Conservation (phyloP, 257 asterid genomes). For the Primulina eburnea region DNA sequence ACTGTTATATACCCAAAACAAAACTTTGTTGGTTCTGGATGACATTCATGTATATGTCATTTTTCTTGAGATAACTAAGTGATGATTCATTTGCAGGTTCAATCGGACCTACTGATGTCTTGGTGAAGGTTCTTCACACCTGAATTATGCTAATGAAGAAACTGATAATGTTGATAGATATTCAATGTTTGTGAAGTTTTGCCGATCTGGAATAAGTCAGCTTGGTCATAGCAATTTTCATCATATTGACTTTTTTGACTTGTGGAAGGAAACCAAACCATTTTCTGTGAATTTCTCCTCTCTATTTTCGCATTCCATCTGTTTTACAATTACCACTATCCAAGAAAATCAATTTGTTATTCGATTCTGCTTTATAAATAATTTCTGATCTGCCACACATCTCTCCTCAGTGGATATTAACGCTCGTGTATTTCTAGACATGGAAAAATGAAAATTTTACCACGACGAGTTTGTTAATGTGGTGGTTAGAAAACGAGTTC, state of each 20-base stretch:
- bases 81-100: conserved; percentile 43
- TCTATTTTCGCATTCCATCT: conserved; percentile 1
- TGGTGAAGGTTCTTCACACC: conserved; percentile 29
- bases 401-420: conserved; percentile 7
- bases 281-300: conserved; percentile 57
- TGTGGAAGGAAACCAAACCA: conserved; percentile 67
- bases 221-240: conserved; percentile 51
- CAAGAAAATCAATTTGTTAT: conserved; percentile 4
- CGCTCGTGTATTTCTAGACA: not conserved
- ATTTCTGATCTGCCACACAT: conserved; percentile 11
- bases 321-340: conserved; percentile 16
- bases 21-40: too few relatives aligned
- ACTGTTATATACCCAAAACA: too few relatives aligned
- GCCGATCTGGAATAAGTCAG: conserved; percentile 63
- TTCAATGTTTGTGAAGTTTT: conserved; percentile 56
- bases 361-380: conserved; percentile 9
- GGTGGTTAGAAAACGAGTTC: not conserved
- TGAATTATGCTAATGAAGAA: conserved; percentile 22
- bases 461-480: not conserved
- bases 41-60: too few relatives aligned
- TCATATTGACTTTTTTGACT: conserved; percentile 44
- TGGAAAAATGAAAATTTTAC: not conserved
- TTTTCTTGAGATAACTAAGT: too few relatives aligned
- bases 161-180: conserved; percentile 37
- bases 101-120: conserved; percentile 22